These are phyloP conservation scores for Bipolaris sorokiniana DNA, from an alignment of 2,329 filamentous ascomycete species.

Conservation along the genomic window DNA sequence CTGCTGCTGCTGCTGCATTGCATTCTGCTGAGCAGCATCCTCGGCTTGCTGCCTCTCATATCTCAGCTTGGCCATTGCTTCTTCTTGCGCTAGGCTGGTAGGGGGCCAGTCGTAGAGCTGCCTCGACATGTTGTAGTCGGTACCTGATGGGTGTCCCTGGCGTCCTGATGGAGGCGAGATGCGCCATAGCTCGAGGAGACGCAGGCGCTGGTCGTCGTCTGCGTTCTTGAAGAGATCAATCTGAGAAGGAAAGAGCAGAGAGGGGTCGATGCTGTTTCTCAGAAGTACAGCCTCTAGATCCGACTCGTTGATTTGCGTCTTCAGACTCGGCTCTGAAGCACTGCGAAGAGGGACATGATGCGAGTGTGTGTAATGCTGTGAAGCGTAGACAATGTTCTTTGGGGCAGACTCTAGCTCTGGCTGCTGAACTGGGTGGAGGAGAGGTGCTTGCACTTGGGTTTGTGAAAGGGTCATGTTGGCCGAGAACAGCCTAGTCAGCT, in stretches of 20 bases:
- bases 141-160: constrained; percentile 38
- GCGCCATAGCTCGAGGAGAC: constrained; percentile 83
- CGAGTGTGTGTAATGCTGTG: constrained; percentile 85
- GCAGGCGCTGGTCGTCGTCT: constrained; percentile 71
- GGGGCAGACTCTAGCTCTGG: constrained; percentile 30
- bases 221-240: constrained; percentile 79
- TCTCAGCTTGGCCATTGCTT: constrained; percentile 62
- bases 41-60: constrained; percentile 59
- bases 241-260: constrained; percentile 73
- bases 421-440: constrained; percentile 49
- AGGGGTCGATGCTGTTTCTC: constrained; percentile 72
- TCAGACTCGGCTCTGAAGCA: constrained; percentile 37
- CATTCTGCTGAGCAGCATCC: constrained; percentile 34
- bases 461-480: constrained; percentile 71
- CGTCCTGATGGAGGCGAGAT: constrained; percentile 70
- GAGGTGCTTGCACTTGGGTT: constrained; percentile 33
- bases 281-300: constrained; percentile 65
- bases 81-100: constrained; percentile 62
- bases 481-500: constrained; percentile 80
- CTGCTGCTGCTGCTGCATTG: constrained; percentile 33
- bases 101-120: constrained; percentile 60
- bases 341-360: constrained; percentile 62
- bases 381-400: constrained; percentile 71
- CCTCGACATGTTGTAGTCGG: constrained; percentile 55
- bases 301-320: constrained; percentile 40